Conservation (phyloP, 306 rosid genomes). For the Carpinus fangiana region DNA sequence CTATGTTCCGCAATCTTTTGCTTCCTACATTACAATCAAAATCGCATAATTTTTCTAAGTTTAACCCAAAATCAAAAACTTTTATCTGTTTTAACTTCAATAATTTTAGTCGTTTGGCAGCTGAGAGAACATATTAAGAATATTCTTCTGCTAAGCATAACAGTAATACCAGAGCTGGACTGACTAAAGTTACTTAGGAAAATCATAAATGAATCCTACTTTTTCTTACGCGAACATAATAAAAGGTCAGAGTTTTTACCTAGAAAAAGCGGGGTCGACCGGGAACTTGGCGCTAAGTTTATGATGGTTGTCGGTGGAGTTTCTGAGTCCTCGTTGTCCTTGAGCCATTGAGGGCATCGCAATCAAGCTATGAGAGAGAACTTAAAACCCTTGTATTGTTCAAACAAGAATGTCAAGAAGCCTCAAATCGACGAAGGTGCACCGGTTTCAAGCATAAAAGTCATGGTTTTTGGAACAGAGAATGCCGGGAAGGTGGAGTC, state of each 20-base stretch:
- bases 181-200: not conserved
- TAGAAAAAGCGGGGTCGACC: conserved; percentile 27
- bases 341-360: conserved; percentile 51
- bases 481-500: too few species aligned
- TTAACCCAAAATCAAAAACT: not conserved
- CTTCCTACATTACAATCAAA: conserved; percentile 45
- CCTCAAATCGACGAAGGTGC: too few species aligned
- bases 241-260: conserved; percentile 31
- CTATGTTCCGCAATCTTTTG: conserved; percentile 59
- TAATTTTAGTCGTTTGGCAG: not conserved
- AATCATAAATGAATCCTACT: not conserved
- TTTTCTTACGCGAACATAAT: not conserved
- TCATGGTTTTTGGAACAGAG: too few species aligned
- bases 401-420: too few species aligned
- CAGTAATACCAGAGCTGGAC: not conserved
- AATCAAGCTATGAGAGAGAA: not conserved
- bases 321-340: conserved; percentile 37
- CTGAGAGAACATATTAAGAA: not conserved
- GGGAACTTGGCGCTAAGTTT: conserved; percentile 24
- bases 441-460: too few species aligned
- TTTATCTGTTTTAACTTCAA: too few species aligned
- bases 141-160: not conserved
- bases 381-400: not conserved
- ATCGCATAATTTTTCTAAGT: not conserved
- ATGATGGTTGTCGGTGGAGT: conserved; percentile 16